Conservation (phyloP, 148 eudicot species). For the Chenopodium suecicum region DNA sequence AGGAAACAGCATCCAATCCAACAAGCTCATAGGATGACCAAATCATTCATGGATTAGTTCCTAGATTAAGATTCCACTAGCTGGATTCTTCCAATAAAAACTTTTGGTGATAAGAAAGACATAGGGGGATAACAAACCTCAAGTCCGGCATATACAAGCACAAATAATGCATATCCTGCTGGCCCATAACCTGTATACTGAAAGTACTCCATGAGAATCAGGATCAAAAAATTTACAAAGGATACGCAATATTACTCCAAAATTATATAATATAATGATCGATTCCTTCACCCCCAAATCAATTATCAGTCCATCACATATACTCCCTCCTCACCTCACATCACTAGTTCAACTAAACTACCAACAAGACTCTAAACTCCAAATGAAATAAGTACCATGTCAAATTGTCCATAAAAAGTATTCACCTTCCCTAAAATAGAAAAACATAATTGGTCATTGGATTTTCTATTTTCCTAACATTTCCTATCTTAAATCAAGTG, state of each 20-base stretch:
- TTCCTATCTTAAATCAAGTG: too few relatives aligned
- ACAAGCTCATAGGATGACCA: neutral
- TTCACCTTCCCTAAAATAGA: neutral
- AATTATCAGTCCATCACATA: neutral
- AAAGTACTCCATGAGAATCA: slow-evolving; percentile 16
- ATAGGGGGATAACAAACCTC: slow-evolving; percentile 57
- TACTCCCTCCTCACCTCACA: neutral
- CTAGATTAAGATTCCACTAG: neutral
- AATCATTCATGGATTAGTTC: neutral
- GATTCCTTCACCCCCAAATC: neutral
- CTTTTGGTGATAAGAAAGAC: neutral
- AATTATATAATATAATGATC: neutral
- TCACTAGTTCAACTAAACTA: neutral
- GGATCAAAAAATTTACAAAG: neutral
- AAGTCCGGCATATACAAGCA: slow-evolving; percentile 91
- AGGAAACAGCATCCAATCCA: neutral
- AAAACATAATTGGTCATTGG: too few relatives aligned
- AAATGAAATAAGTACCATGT: neutral
- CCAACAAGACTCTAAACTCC: neutral
- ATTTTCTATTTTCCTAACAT: too few relatives aligned
- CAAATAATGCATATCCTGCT: slow-evolving; percentile 93
- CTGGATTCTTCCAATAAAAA: neutral
- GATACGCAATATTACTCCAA: neutral
- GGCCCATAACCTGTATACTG: slow-evolving; percentile 81
- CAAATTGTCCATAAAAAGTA: neutral